Percentiles rank a stretch among this genome's conserved stretches.
These are phyloP conservation scores for Phycomyces nitens DNA, from an alignment of 192 early-diverging fungal species.

Conservation along the genomic window DNA sequence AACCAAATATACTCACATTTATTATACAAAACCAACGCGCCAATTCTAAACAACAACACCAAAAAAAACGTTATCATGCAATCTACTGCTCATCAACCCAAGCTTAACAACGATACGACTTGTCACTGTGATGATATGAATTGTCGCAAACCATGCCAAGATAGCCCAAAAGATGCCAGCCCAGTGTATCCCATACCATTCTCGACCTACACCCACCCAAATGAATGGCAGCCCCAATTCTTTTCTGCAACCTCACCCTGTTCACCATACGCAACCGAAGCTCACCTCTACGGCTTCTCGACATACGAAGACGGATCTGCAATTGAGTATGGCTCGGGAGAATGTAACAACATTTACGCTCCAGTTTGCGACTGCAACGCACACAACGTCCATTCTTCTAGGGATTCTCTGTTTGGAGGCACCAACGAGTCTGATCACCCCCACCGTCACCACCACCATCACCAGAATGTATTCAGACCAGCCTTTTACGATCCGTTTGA, in stretches of 20 bases:
- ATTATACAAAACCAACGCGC: too few relatives aligned
- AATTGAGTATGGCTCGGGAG: neutral
- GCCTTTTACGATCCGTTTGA: slow-evolving; percentile 77
- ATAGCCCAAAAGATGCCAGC: neutral
- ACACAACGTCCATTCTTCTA: neutral
- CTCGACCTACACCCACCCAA: neutral
- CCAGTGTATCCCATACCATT: neutral
- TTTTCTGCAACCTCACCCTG: neutral
- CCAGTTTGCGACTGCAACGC: neutral
- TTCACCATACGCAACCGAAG: neutral
- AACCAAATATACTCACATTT: too few relatives aligned
- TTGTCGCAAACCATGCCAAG: neutral
- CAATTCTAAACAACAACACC: too few relatives aligned
- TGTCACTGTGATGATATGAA: neutral
- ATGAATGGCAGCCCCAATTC: neutral
- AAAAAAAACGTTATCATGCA: neutral
- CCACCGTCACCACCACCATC: neutral
- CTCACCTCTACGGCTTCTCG: neutral
- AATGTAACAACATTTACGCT: neutral
- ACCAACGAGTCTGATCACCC: neutral
- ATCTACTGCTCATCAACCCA: neutral
- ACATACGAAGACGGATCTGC: neutral
- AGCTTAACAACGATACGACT: neutral
- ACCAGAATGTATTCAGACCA: slow-evolving; percentile 42
- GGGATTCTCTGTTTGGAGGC: neutral